phyloP scores from a whole-genome alignment of 768 basidiomycete species.

The Heimioporus sp. region DNA sequence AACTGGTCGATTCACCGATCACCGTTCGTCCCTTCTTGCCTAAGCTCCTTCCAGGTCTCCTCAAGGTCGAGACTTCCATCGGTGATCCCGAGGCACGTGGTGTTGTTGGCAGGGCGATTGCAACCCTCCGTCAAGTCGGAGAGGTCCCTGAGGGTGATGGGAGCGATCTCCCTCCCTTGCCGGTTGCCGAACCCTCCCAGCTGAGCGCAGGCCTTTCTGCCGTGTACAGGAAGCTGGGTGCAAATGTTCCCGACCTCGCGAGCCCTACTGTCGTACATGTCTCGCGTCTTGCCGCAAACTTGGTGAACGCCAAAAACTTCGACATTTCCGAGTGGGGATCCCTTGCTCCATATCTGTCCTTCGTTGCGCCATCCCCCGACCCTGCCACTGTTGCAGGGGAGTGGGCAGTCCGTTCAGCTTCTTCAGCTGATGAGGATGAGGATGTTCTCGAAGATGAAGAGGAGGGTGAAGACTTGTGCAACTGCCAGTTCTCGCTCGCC shows the following conservation, averaged over 20 bases:
- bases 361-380: conserved; percentile 63
- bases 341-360: conserved; percentile 73
- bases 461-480: conserved; percentile 97
- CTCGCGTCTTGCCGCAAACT: conserved; percentile 76
- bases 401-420: conserved; percentile 88
- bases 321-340: conserved; percentile 85
- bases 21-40: conserved; percentile 97
- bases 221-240: conserved; percentile 85
- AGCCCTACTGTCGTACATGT: conserved; percentile 66
- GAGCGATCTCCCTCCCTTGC: conserved; percentile 85
- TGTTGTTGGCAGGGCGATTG: conserved; percentile 88
- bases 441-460: conserved; percentile 85
- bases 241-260: conserved; percentile 52
- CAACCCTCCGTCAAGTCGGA: conserved; percentile 93
- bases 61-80: conserved; percentile 93
- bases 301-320: conserved; percentile 90
- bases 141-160: conserved; percentile 86
- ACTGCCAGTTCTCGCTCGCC: conserved; percentile 98
- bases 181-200: conserved; percentile 67
- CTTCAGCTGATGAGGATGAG: conserved; percentile 66
- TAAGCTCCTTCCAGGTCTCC: conserved; percentile 89
- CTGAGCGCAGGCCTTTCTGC: conserved; percentile 64
- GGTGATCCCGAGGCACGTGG: conserved; percentile 98
- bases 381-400: conserved; percentile 68
- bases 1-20: conserved; percentile 92